phyloP scores from a whole-genome alignment of 345 rosid genomes.

The Euclidium syriacum region DNA sequence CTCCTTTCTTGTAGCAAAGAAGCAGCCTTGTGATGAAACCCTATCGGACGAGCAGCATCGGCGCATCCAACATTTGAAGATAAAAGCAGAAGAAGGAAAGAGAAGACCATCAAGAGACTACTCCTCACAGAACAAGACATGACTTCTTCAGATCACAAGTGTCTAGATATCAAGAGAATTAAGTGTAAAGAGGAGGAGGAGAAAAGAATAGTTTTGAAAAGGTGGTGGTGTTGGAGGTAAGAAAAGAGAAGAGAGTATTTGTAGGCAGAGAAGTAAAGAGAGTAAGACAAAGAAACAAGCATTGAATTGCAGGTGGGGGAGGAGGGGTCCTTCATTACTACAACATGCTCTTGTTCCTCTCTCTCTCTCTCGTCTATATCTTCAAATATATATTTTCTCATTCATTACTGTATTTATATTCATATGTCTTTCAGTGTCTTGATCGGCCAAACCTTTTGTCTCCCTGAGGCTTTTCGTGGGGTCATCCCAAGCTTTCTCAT shows the following conservation, averaged over 20 bases:
- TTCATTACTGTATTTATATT: slow-evolving; percentile 18
- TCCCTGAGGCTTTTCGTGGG: slow-evolving; percentile 10
- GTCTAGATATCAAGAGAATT: neutral
- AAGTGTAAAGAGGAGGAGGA: slow-evolving; percentile 2
- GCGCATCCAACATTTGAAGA: slow-evolving; percentile 17
- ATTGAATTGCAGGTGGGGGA: slow-evolving; percentile 34
- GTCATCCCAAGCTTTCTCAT: slow-evolving; percentile 15
- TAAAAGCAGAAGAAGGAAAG: slow-evolving; percentile 21
- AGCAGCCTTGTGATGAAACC: slow-evolving; percentile 20
- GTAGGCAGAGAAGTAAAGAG: slow-evolving; percentile 27
- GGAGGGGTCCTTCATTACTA: slow-evolving; percentile 25
- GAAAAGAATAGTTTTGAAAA: neutral
- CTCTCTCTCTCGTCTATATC: slow-evolving; percentile 14
- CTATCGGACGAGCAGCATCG: slow-evolving; percentile 19
- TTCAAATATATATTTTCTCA: slow-evolving; percentile 17
- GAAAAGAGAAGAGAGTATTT: slow-evolving; percentile 28
- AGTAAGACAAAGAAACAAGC: slow-evolving; percentile 33
- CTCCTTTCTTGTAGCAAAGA: neutral
- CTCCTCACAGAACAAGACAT: slow-evolving; percentile 25
- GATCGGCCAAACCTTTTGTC: slow-evolving; percentile 31
- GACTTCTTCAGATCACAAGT: slow-evolving; percentile 3
- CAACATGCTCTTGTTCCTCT: slow-evolving; percentile 34
- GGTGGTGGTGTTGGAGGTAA: slow-evolving; percentile 6
- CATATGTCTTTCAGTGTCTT: slow-evolving; percentile 6
- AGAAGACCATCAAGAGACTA: slow-evolving; percentile 3